A percentile compares a stretch with the other conserved stretches of the same genome.
Conservation (phyloP, 192 early-diverging fungal species). For the Geranomyces variabilis region DNA sequence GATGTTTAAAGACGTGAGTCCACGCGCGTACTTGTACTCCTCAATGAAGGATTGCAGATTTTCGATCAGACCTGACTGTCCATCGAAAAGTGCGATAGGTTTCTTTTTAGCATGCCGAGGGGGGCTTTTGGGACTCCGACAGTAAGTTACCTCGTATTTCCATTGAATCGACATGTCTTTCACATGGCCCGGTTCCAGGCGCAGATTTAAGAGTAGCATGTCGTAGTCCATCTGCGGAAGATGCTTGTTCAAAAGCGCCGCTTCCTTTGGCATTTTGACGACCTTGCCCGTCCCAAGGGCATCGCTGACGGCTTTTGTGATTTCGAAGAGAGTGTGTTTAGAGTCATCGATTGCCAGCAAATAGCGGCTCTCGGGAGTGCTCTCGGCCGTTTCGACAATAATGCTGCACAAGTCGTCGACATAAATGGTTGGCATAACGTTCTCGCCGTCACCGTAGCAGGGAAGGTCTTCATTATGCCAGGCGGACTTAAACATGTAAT, state of each 20-base stretch:
- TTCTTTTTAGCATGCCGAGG: background rate
- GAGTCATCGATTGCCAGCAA: conserved; percentile 65
- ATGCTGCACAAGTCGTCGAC: conserved; percentile 62
- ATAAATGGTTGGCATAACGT: conserved; percentile 59
- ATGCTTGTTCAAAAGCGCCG: conserved; percentile 52
- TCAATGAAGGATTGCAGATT: conserved; percentile 54
- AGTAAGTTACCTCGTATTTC: conserved; percentile 58
- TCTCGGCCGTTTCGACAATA: conserved; percentile 60
- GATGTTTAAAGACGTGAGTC: conserved; percentile 56
- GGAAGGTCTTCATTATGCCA: conserved; percentile 62
- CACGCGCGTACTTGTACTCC: conserved; percentile 65
- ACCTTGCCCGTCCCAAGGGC: conserved; percentile 58
- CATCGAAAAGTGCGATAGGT: too few relatives aligned
- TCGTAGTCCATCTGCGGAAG: conserved; percentile 60
- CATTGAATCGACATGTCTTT: conserved; percentile 64
- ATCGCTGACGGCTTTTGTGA: conserved; percentile 60
- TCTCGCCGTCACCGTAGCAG: conserved; percentile 62
- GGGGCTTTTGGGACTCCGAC: background rate
- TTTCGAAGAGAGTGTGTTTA: conserved; percentile 55
- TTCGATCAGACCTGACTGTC: conserved; percentile 56
- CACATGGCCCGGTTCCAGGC: conserved; percentile 59
- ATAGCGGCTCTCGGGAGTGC: conserved; percentile 53
- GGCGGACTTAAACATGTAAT: conserved; percentile 59
- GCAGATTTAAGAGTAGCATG: conserved; percentile 57
- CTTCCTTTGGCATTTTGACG: conserved; percentile 54